Evolutionary conservation across 768 basidiomycete species (phyloP).

Genomic region (Lanmaoa pseudosensibilis): DNA sequence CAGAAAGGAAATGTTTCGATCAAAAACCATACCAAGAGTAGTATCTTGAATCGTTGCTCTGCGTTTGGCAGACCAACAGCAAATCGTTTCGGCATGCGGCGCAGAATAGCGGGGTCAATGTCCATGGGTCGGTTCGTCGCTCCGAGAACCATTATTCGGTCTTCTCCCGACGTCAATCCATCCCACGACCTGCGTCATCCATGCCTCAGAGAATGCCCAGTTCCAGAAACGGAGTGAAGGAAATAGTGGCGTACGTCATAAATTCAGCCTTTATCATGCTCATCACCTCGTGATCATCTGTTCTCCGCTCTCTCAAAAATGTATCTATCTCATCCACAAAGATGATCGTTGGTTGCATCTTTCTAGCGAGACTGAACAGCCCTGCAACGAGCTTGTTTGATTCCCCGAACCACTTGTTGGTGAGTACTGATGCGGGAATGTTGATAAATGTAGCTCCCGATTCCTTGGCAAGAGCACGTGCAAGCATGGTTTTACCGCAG

Average conservation of each 20-base stretch:
- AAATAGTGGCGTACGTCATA: slow-evolving; percentile 65
- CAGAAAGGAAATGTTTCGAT: background rate
- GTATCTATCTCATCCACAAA: slow-evolving; percentile 99
- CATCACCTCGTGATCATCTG: slow-evolving; percentile 94
- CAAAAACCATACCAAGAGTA: slow-evolving; percentile 58
- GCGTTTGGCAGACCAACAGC: slow-evolving; percentile 76
- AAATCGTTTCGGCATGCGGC: slow-evolving; percentile 99
- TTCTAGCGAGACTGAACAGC: slow-evolving; percentile 89
- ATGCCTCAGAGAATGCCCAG: background rate
- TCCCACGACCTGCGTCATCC: slow-evolving; percentile 77
- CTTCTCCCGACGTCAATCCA: slow-evolving; percentile 77
- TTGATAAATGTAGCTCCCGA: slow-evolving; percentile 97
- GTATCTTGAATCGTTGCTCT: slow-evolving; percentile 81
- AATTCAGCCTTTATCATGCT: slow-evolving; percentile 99
- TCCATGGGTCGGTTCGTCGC: slow-evolving; percentile 96
- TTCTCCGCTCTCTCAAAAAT: slow-evolving; percentile 83
- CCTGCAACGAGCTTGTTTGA: slow-evolving; percentile 95
- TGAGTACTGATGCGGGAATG: slow-evolving; percentile 70
- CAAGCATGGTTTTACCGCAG: slow-evolving; percentile 99
- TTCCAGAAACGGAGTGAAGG: slow-evolving; percentile 4
- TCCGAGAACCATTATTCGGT: slow-evolving; percentile 87
- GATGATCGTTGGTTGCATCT: slow-evolving; percentile 93
- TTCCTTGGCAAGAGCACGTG: slow-evolving; percentile 96
- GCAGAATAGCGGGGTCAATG: slow-evolving; percentile 80
- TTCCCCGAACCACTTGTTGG: slow-evolving; percentile 86